A percentile compares a stretch with the other conserved stretches of the same genome.
These are phyloP conservation scores for Trichoderma asperelloides DNA, from an alignment of 495 filamentous ascomycete genomes.

Conservation along the genomic window DNA sequence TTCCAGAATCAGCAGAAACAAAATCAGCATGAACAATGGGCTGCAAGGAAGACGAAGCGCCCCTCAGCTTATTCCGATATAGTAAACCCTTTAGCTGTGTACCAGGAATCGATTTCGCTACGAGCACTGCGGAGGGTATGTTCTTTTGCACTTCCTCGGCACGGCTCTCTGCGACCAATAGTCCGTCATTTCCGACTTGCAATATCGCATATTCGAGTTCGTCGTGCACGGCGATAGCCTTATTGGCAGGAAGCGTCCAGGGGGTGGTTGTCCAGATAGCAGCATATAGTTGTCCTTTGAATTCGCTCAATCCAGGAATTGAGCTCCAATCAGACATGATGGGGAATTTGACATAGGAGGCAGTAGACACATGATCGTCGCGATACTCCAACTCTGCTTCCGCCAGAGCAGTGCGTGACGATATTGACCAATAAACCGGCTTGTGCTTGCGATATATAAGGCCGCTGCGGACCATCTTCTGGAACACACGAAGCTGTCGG, in stretches of 20 bases:
- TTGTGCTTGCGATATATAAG: conserved; percentile 83
- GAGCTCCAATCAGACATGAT: conserved; percentile 43
- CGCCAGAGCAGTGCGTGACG: conserved; percentile 79
- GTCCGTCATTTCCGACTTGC: conserved; percentile 41
- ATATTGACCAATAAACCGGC: conserved; percentile 95
- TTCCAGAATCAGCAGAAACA: conserved; percentile 77
- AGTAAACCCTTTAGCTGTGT: conserved; percentile 51
- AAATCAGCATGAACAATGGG: conserved; percentile 74
- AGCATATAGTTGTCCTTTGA: conserved; percentile 46
- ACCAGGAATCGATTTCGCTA: conserved; percentile 54
- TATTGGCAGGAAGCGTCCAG: conserved; percentile 93
- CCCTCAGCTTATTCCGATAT: conserved; percentile 60
- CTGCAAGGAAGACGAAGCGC: conserved; percentile 42
- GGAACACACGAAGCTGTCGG: conserved; percentile 75
- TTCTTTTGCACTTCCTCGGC: conserved; percentile 33
- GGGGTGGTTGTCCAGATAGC: conserved; percentile 97
- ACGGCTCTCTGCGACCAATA: conserved; percentile 54
- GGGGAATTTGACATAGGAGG: conserved; percentile 76
- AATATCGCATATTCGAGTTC: conserved; percentile 68
- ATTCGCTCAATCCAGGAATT: conserved; percentile 24
- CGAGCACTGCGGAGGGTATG: conserved; percentile 25
- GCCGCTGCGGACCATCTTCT: conserved; percentile 71
- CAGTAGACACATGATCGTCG: conserved; percentile 68
- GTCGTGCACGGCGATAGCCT: conserved; percentile 69
- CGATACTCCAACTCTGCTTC: conserved; percentile 96